phyloP scores from a whole-genome alignment of 805 yeast genomes.

The Hanseniaspora meyeri region DNA sequence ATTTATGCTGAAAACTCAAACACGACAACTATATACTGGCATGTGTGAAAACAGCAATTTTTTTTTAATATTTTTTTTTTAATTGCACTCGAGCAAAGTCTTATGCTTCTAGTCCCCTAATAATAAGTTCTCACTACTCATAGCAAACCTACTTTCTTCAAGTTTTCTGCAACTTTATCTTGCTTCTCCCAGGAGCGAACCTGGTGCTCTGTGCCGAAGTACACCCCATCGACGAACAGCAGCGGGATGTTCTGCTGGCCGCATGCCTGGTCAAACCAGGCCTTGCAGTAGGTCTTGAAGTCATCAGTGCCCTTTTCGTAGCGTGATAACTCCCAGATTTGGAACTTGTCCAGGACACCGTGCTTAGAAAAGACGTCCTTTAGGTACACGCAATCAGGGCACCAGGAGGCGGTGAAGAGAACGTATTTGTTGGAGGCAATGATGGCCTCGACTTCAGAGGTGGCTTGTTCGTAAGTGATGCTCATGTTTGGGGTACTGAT shows the following conservation, averaged over 20 bases:
- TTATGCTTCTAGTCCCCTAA: no score
- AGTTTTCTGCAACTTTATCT: slow-evolving; percentile 20
- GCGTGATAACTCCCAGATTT: slow-evolving; percentile 36
- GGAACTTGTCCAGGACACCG: slow-evolving; percentile 38
- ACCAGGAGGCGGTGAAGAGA: slow-evolving; percentile 61
- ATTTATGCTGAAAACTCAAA: neutral
- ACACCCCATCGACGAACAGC: slow-evolving; percentile 23
- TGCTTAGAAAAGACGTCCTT: slow-evolving; percentile 42
- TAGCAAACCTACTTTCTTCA: slow-evolving; percentile 21
- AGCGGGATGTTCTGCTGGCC: slow-evolving; percentile 26
- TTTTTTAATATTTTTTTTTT: no score
- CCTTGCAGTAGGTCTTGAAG: slow-evolving; percentile 25
- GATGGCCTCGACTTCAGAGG: neutral
- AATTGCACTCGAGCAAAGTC: no score
- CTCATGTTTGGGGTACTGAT: neutral
- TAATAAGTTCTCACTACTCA: no score
- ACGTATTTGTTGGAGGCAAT: slow-evolving; percentile 32
- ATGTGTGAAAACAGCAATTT: neutral
- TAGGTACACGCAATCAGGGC: slow-evolving; percentile 64
- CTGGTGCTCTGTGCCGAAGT: slow-evolving; percentile 27
- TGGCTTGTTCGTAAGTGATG: neutral
- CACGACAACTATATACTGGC: neutral
- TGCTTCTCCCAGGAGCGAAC: slow-evolving; percentile 22
- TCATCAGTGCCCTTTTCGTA: slow-evolving; percentile 17
- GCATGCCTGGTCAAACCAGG: slow-evolving; percentile 23